These are phyloP conservation scores for Wickerhamomyces hampshirensis DNA, from an alignment of 805 yeast genomes.

Conservation along the genomic window DNA sequence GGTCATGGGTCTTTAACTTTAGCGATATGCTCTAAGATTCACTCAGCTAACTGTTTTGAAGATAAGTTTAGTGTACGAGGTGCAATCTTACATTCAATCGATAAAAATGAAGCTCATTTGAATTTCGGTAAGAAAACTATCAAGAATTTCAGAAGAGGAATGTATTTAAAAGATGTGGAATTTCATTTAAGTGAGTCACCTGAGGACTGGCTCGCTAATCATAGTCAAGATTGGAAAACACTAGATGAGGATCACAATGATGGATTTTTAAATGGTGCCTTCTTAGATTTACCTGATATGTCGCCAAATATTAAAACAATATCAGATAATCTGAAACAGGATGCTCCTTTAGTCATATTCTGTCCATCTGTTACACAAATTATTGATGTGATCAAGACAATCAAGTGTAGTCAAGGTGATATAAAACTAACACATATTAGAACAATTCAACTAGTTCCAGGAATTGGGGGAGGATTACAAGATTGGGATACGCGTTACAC, in stretches of 20 bases:
- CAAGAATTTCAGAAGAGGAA: conserved; percentile 35
- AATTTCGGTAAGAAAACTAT: conserved; percentile 38
- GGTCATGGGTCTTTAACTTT: conserved; percentile 49
- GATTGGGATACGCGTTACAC: conserved; percentile 47
- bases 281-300: conserved; percentile 44
- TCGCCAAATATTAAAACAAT: conserved; percentile 30
- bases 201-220: conserved; percentile 31
- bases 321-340: conserved; percentile 31
- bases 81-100: conserved; percentile 43
- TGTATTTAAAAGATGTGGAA: conserved; percentile 40
- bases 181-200: conserved; percentile 41
- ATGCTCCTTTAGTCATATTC: conserved; percentile 40
- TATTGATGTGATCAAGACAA: conserved; percentile 32
- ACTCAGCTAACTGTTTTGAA: conserved; percentile 38
- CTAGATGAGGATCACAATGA: conserved; percentile 19
- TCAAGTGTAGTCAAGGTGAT: conserved; percentile 26
- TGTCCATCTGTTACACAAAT: conserved; percentile 47
- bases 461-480: conserved; percentile 46
- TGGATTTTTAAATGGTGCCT: conserved; percentile 37
- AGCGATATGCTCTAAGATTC: conserved; percentile 37
- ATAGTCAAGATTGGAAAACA: conserved; percentile 23
- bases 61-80: conserved; percentile 30
- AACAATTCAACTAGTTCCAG: conserved; percentile 39
- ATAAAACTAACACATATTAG: conserved; percentile 32
- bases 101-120: conserved; percentile 35